phyloP scores from a whole-genome alignment of 2,329 filamentous ascomycete genomes.

The Zasmidium citrigriseum region DNA sequence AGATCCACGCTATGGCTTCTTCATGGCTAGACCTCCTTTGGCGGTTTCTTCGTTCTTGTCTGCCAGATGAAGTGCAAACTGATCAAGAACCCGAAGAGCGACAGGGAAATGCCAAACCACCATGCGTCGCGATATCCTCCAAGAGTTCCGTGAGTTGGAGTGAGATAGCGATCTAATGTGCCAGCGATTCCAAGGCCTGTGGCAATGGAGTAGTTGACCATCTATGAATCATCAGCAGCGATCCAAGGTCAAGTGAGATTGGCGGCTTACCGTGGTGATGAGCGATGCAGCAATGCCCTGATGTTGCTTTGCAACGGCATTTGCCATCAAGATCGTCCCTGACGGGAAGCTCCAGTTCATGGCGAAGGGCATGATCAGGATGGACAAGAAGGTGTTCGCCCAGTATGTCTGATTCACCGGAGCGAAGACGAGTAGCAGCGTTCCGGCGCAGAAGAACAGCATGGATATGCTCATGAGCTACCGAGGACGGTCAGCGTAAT shows the following conservation, averaged over 20 bases:
- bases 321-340: slow-evolving; percentile 59
- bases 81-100: slow-evolving; percentile 1
- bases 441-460: slow-evolving; percentile 41
- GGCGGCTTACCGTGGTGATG: slow-evolving; percentile 50
- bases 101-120: slow-evolving; percentile 7
- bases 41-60: slow-evolving; percentile 3
- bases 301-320: slow-evolving; percentile 46
- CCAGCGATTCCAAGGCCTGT: slow-evolving; percentile 64
- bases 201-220: slow-evolving; percentile 67
- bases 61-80: slow-evolving; percentile 8
- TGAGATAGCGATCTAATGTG: slow-evolving; percentile 50
- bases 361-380: slow-evolving; percentile 60
- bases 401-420: slow-evolving; percentile 61
- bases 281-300: slow-evolving; percentile 55
- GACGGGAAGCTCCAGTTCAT: slow-evolving; percentile 67
- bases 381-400: slow-evolving; percentile 58
- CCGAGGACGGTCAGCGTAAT: background rate
- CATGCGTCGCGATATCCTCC: slow-evolving; percentile 4
- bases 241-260: background rate
- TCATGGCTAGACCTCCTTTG: too few species aligned
- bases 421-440: slow-evolving; percentile 40
- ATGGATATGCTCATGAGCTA: slow-evolving; percentile 36
- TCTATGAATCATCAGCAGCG: background rate
- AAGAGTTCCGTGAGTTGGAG: background rate
- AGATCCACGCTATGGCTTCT: too few species aligned